Conservation (phyloP, 495 filamentous ascomycete genomes). For the Lasiosphaeria miniovina region DNA sequence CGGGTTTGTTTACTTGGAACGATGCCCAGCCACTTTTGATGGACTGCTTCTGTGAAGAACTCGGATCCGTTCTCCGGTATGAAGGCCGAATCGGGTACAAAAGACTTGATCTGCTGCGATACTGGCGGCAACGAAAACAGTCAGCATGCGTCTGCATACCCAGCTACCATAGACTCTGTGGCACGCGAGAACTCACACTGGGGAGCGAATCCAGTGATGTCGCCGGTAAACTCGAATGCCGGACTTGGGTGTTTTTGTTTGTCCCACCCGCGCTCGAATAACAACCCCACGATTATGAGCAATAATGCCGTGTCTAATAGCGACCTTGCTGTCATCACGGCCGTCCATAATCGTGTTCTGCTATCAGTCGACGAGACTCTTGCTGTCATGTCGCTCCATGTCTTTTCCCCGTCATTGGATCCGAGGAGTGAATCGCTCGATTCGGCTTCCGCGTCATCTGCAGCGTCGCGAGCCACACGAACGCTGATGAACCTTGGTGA, state of each 20-base stretch:
- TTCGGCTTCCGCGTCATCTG: background rate
- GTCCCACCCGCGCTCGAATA: conserved; percentile 26
- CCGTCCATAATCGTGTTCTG: conserved; percentile 1
- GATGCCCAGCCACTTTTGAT: conserved; percentile 39
- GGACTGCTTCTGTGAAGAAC: conserved; percentile 40
- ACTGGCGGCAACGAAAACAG: conserved; percentile 21
- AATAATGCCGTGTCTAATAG: conserved; percentile 36
- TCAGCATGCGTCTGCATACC: background rate
- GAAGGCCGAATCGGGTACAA: conserved; percentile 39
- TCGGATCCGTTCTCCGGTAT: conserved; percentile 43
- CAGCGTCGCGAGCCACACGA: background rate
- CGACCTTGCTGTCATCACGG: conserved; percentile 21
- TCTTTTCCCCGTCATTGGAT: conserved; percentile 5
- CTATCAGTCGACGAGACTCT: background rate
- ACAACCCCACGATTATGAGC: conserved; percentile 31
- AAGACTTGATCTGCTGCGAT: conserved; percentile 42
- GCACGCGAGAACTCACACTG: conserved; percentile 19
- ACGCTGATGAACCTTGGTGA: conserved; percentile 15
- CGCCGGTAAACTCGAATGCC: conserved; percentile 31
- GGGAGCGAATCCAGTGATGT: conserved; percentile 40
- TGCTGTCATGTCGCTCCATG: conserved; percentile 17
- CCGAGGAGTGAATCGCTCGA: background rate
- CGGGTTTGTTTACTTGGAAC: conserved; percentile 36
- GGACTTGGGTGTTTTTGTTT: conserved; percentile 3
- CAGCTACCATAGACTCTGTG: background rate